Base-by-base conservation (phyloP, 495 filamentous ascomycete species). In the Hypoxylon crocopeplum region DNA sequence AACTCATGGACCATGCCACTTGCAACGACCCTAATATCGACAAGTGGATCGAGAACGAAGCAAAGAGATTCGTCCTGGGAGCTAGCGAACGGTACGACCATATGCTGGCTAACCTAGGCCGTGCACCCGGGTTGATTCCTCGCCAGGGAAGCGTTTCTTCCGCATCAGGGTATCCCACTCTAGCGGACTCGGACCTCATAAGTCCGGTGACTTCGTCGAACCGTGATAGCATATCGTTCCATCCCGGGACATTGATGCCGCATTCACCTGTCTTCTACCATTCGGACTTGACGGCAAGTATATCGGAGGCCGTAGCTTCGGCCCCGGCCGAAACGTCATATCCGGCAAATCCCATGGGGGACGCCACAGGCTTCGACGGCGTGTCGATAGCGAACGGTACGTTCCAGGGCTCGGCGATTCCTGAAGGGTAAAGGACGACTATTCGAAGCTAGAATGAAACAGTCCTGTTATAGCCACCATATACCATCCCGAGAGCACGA, bases 1-100 rank as follows among this genome's bases (percentile, higher is more conserved):
- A 82, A 53, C 74, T 88, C 22, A 76, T 87, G 70, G 70, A 72
- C 20, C 86, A 88, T 62, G 79, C 82, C 20, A 75, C 77, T 41
- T 90, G 87, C 62, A 77, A 78, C 20, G 79, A 87, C 48, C 51
- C 69, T 11, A 78, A 77, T 39, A 80, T 80, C 60, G 62, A 79
- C 44, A 64, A 68, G 20, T 80, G 77, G 75, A 68, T 81, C 21
- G 69, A 76, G 54, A 75, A 70, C 36, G 73, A 77, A 61, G 78
- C 78, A 6, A 71, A 69, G 47, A 61, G 62, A 8, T 75, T 74
- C 41, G 75, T 77, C 15, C 49, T 75, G 38, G 71, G 69, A 13
- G 58, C 66, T 0, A 65, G 66, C 40, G 67, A 69, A 33, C 37
- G 59, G 7, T 74, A 72, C 21, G 65, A 69, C 34, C 71, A 69